Conservation (phyloP, 202 grass and related monocot genomes). For the Tripidium arundinaceum region DNA sequence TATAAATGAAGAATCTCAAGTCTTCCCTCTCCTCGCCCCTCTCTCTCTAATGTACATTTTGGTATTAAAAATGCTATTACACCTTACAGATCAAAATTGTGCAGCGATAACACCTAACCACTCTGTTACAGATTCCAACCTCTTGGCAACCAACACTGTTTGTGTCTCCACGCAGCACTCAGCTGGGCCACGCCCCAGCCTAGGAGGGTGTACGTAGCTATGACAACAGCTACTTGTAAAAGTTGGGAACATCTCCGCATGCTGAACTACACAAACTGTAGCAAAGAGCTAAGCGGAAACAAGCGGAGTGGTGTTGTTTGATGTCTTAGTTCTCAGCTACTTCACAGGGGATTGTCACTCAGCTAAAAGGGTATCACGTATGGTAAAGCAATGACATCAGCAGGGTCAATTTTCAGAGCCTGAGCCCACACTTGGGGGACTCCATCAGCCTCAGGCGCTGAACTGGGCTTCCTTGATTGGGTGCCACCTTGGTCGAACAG, state of each 20-base stretch:
- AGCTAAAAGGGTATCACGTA: slow-evolving; percentile 62
- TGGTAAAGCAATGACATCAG: slow-evolving; percentile 53
- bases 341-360: slow-evolving; percentile 17
- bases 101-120: slow-evolving; percentile 46
- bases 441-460: slow-evolving; percentile 30
- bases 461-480: slow-evolving; percentile 30
- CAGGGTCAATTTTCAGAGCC: slow-evolving; percentile 44
- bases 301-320: not conserved
- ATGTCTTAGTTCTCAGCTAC: slow-evolving; percentile 26
- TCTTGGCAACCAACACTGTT: slow-evolving; percentile 2
- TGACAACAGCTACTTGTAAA: slow-evolving; percentile 28
- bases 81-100: slow-evolving; percentile 68
- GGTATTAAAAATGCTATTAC: slow-evolving; percentile 60
- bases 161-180: slow-evolving; percentile 21
- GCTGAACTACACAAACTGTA: slow-evolving; percentile 44
- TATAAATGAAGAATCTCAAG: slow-evolving; percentile 65
- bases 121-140: slow-evolving; percentile 10
- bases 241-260: slow-evolving; percentile 22
- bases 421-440: slow-evolving; percentile 49
- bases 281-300: slow-evolving; percentile 33
- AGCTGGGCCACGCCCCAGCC: slow-evolving; percentile 21
- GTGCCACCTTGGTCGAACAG: slow-evolving; percentile 33
- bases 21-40: slow-evolving; percentile 3
- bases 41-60: slow-evolving; percentile 63
- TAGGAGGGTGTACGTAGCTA: slow-evolving; percentile 1